These are phyloP conservation scores for Colletotrichum sp. DNA, from an alignment of 2,329 filamentous ascomycete genomes.

Conservation along the genomic window DNA sequence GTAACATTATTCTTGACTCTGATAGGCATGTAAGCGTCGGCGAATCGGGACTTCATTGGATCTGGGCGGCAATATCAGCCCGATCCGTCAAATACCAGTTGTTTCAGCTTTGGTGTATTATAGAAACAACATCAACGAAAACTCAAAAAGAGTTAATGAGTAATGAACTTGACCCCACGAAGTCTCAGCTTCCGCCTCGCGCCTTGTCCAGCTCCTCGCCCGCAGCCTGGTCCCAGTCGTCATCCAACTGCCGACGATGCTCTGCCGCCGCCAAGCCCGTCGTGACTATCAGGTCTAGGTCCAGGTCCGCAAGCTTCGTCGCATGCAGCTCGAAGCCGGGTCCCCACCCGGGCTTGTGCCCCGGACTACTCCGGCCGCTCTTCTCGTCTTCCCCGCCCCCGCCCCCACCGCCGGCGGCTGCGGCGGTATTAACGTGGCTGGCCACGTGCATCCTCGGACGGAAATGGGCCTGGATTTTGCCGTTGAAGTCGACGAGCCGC, in stretches of 20 bases:
- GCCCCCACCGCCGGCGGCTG: neutral
- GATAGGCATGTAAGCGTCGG: neutral
- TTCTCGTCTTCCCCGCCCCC: neutral
- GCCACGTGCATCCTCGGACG: neutral
- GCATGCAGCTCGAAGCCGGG: constrained; percentile 17
- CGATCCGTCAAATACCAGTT: neutral
- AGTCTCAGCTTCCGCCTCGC: neutral
- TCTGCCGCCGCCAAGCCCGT: constrained; percentile 21
- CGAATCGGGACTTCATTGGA: neutral
- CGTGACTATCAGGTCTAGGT: constrained; percentile 15
- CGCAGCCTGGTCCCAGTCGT: constrained; percentile 1
- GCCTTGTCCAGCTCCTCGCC: neutral
- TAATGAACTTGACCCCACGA: neutral
- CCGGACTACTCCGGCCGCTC: neutral
- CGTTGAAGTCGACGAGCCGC: constrained; percentile 18
- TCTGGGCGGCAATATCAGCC: neutral
- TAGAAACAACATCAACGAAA: neutral
- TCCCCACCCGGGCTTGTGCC: neutral
- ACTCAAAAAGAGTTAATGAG: neutral
- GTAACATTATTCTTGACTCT: neutral
- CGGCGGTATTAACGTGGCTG: neutral
- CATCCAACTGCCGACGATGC: constrained; percentile 14
- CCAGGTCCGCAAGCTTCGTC: constrained; percentile 7
- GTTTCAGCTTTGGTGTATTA: constrained; percentile 2
- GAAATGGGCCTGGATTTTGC: neutral